A percentile compares a stretch with the other conserved stretches of the same genome.
Conservation (phyloP, 192 early-diverging fungal species). For the Dissophora globulifera region DNA sequence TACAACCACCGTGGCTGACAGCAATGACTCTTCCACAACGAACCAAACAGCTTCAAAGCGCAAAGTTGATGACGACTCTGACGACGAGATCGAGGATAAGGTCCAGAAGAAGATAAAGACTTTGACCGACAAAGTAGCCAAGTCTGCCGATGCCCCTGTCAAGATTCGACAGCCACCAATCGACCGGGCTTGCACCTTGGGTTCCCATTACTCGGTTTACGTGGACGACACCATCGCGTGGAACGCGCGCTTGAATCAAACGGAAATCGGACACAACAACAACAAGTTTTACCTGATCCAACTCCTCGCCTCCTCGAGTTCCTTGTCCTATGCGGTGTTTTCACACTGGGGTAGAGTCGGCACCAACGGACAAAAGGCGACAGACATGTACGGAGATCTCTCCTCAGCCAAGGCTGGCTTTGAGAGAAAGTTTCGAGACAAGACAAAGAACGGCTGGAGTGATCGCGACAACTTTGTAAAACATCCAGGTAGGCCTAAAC, state of each 20-base stretch:
- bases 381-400: conserved; percentile 4
- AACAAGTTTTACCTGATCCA: conserved; percentile 84
- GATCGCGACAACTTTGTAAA: conserved; percentile 55
- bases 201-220: conserved; percentile 34
- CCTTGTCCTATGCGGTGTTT: conserved; percentile 61
- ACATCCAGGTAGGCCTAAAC: conserved; percentile 12
- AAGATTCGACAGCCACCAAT: conserved; percentile 45
- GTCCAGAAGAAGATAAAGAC: conserved; percentile 47
- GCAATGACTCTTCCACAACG: conserved; percentile 3
- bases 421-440: conserved; percentile 70
- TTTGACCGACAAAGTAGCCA: conserved; percentile 30
- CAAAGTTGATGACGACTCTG: conserved; percentile 17
- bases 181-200: conserved; percentile 14
- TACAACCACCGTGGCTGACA: neutral
- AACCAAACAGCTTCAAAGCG: too few species aligned
- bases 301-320: conserved; percentile 58
- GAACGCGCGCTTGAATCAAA: conserved; percentile 78
- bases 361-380: conserved; percentile 62
- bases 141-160: conserved; percentile 5
- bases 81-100: conserved; percentile 12
- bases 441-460: conserved; percentile 77
- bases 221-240: conserved; percentile 43
- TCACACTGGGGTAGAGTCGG: conserved; percentile 83
- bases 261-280: conserved; percentile 72
- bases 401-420: conserved; percentile 61